A percentile compares a stretch with the other conserved stretches of the same genome.
These are phyloP conservation scores for Heterobasidion annosum DNA, from an alignment of 1,284 basidiomycete species.

Conservation along the genomic window DNA sequence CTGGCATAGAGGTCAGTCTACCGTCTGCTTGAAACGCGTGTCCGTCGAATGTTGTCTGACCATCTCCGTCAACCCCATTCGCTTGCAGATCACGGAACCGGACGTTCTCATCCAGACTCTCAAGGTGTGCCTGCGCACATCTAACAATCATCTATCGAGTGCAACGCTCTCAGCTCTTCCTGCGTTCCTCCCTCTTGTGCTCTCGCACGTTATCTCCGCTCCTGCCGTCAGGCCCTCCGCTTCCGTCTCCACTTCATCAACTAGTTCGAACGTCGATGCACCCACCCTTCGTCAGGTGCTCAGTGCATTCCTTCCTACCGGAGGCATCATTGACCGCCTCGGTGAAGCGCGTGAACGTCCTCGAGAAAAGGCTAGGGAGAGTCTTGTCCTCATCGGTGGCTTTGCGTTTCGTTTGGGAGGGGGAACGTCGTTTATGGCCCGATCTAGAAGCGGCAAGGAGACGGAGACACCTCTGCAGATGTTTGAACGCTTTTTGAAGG, in stretches of 20 bases:
- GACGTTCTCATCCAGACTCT: conserved; percentile 61
- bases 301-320: conserved; percentile 58
- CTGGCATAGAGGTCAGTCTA: conserved; percentile 49
- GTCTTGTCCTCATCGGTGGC: conserved; percentile 61
- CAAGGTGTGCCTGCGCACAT: conserved; percentile 67
- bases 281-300: conserved; percentile 56
- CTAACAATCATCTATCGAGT: conserved; percentile 76
- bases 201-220: conserved; percentile 29
- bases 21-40: background rate
- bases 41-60: conserved; percentile 1
- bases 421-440: conserved; percentile 27
- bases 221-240: conserved; percentile 22
- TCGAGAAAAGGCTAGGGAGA: conserved; percentile 69
- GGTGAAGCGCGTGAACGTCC: conserved; percentile 71
- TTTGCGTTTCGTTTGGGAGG: conserved; percentile 54
- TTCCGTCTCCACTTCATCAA: conserved; percentile 41
- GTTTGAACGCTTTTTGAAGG: conserved; percentile 72
- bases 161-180: conserved; percentile 61
- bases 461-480: conserved; percentile 66
- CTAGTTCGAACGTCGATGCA: conserved; percentile 40
- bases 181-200: conserved; percentile 51
- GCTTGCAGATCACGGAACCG: conserved; percentile 51
- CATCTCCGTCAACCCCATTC: conserved; percentile 7
- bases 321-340: conserved; percentile 74
- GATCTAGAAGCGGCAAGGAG: conserved; percentile 58